These are phyloP conservation scores for Papiliotrema flavescens DNA, from an alignment of 1,284 basidiomycete genomes.

Conservation along the genomic window DNA sequence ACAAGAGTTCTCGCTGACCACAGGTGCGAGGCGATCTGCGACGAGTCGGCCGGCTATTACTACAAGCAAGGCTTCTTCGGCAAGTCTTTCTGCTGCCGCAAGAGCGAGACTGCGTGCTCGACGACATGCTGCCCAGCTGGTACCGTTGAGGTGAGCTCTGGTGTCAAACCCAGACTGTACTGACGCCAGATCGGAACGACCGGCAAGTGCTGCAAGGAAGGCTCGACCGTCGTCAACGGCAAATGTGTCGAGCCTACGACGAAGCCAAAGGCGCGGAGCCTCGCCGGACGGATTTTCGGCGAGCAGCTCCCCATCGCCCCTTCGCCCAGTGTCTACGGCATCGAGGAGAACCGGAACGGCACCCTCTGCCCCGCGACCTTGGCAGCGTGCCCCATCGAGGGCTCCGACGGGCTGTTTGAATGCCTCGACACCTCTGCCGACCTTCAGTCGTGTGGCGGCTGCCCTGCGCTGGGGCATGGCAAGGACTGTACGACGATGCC, in stretches of 20 bases:
- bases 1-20: slow-evolving; percentile 1
- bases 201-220: slow-evolving; percentile 25
- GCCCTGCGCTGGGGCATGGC: slow-evolving; percentile 59
- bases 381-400: slow-evolving; percentile 60
- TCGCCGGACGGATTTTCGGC: slow-evolving; percentile 1
- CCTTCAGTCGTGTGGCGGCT: slow-evolving; percentile 62
- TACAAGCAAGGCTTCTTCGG: slow-evolving; percentile 8
- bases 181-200: slow-evolving; percentile 3
- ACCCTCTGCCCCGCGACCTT: slow-evolving; percentile 58
- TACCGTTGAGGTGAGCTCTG: slow-evolving; percentile 11
- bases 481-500: slow-evolving; percentile 65
- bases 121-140: slow-evolving; percentile 27
- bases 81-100: slow-evolving; percentile 20
- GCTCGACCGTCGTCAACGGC: slow-evolving; percentile 20
- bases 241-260: slow-evolving; percentile 21
- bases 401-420: slow-evolving; percentile 55
- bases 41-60: slow-evolving; percentile 11
- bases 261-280: not conserved
- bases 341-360: slow-evolving; percentile 21
- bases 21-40: slow-evolving; percentile 15
- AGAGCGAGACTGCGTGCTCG: slow-evolving; percentile 16
- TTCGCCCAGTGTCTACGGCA: slow-evolving; percentile 9
- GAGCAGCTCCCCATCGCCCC: slow-evolving; percentile 6
- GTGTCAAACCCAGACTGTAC: too few species aligned
- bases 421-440: slow-evolving; percentile 51